Evolutionary conservation across 2,329 filamentous ascomycete species (phyloP).

Genomic region (Cladosporium halotolerans): DNA sequence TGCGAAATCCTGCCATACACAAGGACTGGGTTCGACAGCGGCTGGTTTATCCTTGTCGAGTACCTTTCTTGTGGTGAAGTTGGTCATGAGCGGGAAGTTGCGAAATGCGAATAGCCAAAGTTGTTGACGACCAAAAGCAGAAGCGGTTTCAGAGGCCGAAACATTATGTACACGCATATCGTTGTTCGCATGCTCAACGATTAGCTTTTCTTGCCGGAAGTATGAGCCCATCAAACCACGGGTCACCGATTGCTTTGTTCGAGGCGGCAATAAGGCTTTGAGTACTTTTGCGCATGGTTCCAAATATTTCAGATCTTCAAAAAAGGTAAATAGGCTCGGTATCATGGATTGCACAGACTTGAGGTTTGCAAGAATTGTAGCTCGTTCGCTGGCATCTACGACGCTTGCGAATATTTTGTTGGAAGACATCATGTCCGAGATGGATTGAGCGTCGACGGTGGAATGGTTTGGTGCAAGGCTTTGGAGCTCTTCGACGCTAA

Average conservation of each 20-base stretch:
- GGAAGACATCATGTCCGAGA: background rate
- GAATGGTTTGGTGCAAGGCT: slow-evolving; percentile 7
- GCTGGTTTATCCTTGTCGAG: slow-evolving; percentile 7
- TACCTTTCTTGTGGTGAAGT: slow-evolving; percentile 12
- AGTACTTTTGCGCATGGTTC: slow-evolving; percentile 15
- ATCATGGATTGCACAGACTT: slow-evolving; percentile 11
- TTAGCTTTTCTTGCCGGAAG: background rate
- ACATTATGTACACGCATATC: slow-evolving; percentile 5
- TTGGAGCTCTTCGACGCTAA: slow-evolving; percentile 10
- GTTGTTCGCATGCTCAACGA: slow-evolving; percentile 10
- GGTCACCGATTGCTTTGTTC: slow-evolving; percentile 2
- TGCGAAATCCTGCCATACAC: slow-evolving; percentile 6
- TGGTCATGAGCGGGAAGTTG: slow-evolving; percentile 12
- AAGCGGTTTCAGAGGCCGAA: background rate
- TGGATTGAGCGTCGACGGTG: background rate
- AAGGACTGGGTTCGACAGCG: slow-evolving; percentile 8
- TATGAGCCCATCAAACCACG: slow-evolving; percentile 9
- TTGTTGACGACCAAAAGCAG: slow-evolving; percentile 9
- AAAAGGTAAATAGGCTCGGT: slow-evolving; percentile 20
- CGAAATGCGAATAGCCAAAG: slow-evolving; percentile 16
- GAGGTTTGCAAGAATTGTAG: slow-evolving; percentile 4
- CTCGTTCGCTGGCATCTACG: background rate
- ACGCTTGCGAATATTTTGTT: slow-evolving; percentile 7
- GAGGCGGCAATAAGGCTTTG: slow-evolving; percentile 5
- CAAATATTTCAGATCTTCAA: slow-evolving; percentile 22